Evolutionary conservation across 495 filamentous ascomycete genomes (phyloP).

Genomic region (Clohesyomyces aquaticus): DNA sequence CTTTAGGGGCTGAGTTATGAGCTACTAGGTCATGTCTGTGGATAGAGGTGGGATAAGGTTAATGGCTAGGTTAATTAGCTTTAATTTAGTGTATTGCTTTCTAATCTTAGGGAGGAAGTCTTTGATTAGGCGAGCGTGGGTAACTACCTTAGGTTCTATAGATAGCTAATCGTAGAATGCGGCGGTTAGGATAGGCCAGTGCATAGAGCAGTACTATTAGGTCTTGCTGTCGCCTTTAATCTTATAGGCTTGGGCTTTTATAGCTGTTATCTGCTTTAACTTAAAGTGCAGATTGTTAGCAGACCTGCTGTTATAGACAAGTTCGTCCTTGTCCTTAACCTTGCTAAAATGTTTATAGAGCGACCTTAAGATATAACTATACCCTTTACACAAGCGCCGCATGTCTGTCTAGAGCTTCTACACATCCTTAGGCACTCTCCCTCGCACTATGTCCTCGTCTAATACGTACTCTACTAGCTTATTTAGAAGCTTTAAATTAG

Average conservation of each 20-base stretch:
- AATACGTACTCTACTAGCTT: constrained; percentile 10
- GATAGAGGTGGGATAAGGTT: constrained; percentile 5
- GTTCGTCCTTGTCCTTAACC: constrained; percentile 13
- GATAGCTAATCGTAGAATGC: constrained; percentile 12
- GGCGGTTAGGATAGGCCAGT: constrained; percentile 12
- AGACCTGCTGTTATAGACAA: constrained; percentile 12
- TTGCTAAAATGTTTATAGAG: constrained; percentile 12
- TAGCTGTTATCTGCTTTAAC: constrained; percentile 8
- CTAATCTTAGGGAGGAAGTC: constrained; percentile 14
- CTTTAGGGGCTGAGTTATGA: constrained; percentile 6
- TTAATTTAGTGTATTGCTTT: constrained; percentile 15
- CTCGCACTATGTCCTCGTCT: constrained; percentile 11
- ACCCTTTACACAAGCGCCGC: constrained; percentile 13
- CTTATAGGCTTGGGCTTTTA: constrained; percentile 11
- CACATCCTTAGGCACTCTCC: constrained; percentile 10
- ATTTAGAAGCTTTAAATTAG: constrained; percentile 4
- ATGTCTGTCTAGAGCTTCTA: constrained; percentile 6
- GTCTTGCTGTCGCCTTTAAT: constrained; percentile 19
- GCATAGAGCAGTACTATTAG: constrained; percentile 18
- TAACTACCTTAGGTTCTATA: constrained; percentile 17
- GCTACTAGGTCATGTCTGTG: constrained; percentile 5
- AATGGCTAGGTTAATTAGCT: constrained; percentile 6
- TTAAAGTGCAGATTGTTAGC: constrained; percentile 4
- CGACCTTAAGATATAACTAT: constrained; percentile 8
- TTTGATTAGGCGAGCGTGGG: constrained; percentile 15